A percentile compares a stretch with the other conserved stretches of the same genome.
Evolutionary conservation across 176 grass and related monocot genomes (phyloP).

Genomic region (Lolium rigidum): DNA sequence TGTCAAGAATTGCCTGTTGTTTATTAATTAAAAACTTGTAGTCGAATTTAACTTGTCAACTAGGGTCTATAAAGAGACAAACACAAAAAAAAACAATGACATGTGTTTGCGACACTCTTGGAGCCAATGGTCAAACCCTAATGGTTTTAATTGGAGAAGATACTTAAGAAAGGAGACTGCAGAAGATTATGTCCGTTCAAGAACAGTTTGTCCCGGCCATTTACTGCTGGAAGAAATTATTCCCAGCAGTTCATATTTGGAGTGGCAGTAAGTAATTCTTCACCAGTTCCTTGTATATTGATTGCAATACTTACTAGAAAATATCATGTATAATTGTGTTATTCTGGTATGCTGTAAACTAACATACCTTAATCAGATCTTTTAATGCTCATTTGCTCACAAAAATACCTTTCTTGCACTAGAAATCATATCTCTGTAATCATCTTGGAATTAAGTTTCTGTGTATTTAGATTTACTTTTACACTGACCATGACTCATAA

Average conservation of each 20-base stretch:
- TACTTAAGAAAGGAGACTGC: constrained; percentile 78
- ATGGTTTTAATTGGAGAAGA: constrained; percentile 82
- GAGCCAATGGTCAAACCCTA: constrained; percentile 85
- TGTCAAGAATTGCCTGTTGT: background rate
- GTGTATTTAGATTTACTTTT: background rate
- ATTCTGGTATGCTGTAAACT: constrained; percentile 15
- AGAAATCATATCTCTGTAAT: constrained; percentile 15
- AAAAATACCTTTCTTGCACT: background rate
- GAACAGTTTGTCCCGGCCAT: constrained; percentile 59
- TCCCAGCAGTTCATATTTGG: constrained; percentile 54
- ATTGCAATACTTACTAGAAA: constrained; percentile 2
- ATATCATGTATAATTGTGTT: constrained; percentile 9
- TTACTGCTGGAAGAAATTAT: constrained; percentile 70
- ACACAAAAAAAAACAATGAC: constrained; percentile 58
- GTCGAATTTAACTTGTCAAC: background rate
- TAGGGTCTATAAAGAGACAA: constrained; percentile 61
- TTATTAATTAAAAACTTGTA: background rate
- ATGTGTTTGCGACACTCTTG: constrained; percentile 77
- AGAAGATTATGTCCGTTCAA: constrained; percentile 72
- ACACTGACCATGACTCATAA: background rate
- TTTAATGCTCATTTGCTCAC: constrained; percentile 6
- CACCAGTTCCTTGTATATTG: background rate
- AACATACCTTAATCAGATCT: constrained; percentile 24
- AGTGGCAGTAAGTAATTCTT: constrained; percentile 66
- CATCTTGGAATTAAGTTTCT: constrained; percentile 17